Evolutionary conservation across 495 filamentous ascomycete genomes (phyloP).

Genomic region (Cenococcum geophilum): DNA sequence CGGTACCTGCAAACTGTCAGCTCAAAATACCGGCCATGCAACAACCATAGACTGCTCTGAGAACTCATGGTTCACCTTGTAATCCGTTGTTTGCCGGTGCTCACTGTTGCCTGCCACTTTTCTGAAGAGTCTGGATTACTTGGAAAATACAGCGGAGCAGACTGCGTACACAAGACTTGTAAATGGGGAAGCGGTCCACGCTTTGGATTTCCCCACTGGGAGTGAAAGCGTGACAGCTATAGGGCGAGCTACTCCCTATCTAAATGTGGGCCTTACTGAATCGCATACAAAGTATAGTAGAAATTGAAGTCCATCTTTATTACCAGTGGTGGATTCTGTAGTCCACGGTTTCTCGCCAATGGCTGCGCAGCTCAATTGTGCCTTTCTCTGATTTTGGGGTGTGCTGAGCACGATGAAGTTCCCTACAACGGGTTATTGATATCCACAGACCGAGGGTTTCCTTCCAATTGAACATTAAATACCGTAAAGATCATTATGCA

Average conservation of each 20-base stretch:
- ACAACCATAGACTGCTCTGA: not conserved
- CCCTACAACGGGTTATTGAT: too few relatives aligned
- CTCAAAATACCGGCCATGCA: not conserved
- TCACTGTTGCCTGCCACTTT: conserved; percentile 17
- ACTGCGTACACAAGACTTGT: too few relatives aligned
- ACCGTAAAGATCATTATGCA: too few relatives aligned
- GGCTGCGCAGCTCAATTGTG: conserved; percentile 10
- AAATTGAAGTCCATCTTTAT: not conserved
- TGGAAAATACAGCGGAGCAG: conserved; percentile 5
- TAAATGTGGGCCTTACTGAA: too few relatives aligned
- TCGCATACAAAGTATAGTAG: too few relatives aligned
- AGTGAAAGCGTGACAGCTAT: too few relatives aligned
- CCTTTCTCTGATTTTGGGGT: not conserved
- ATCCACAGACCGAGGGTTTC: too few relatives aligned
- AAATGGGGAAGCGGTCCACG: too few relatives aligned
- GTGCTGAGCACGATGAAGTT: conserved; percentile 12
- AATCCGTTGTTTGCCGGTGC: not conserved
- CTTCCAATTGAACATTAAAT: too few relatives aligned
- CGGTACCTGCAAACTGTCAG: conserved; percentile 34
- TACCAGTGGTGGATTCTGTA: not conserved
- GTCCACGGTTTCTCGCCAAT: conserved; percentile 19
- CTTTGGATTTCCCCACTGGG: too few relatives aligned
- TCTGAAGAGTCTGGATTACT: conserved; percentile 8
- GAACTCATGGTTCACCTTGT: not conserved
- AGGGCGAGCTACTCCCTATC: too few relatives aligned